Percentiles rank a stretch among this genome's conserved stretches.
phyloP scores from a whole-genome alignment of 106 monocot genomes.

The Xerophyta viscosa region DNA sequence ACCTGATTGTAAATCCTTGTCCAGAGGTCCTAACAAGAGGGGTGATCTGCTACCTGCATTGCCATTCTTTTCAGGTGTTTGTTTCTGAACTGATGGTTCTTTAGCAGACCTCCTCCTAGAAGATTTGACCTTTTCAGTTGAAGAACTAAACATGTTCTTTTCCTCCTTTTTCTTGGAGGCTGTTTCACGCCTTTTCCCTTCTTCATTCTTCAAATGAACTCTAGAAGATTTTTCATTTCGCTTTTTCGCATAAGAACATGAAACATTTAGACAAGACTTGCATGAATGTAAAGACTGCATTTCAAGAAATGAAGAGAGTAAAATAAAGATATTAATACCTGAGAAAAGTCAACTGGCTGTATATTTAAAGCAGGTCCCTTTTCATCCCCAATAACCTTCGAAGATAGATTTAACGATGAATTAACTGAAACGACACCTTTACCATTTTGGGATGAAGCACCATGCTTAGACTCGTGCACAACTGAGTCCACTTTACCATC shows the following conservation, averaged over 20 bases:
- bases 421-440: constrained; percentile 62
- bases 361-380: constrained; percentile 41
- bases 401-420: constrained; percentile 23
- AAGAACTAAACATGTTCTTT: constrained; percentile 14
- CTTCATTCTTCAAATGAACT: constrained; percentile 4
- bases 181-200: not conserved
- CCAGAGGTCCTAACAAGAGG: constrained; percentile 4
- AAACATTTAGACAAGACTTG: not conserved
- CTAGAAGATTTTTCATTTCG: constrained; percentile 16
- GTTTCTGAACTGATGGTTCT: constrained; percentile 21
- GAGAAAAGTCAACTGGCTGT: constrained; percentile 16
- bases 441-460: constrained; percentile 29
- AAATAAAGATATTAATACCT: constrained; percentile 30
- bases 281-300: not conserved
- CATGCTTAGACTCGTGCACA: constrained; percentile 16
- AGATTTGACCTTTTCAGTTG: constrained; percentile 11
- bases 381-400: constrained; percentile 20
- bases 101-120: constrained; percentile 25
- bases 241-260: constrained; percentile 9
- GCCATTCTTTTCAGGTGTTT: constrained; percentile 12
- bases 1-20: constrained; percentile 19
- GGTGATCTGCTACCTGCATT: constrained; percentile 10
- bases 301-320: not conserved
- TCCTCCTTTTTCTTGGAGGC: constrained; percentile 12
- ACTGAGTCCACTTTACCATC: constrained; percentile 5